These are phyloP conservation scores for Paxillus ammoniavirescens DNA, from an alignment of 768 basidiomycete genomes.

Conservation along the genomic window DNA sequence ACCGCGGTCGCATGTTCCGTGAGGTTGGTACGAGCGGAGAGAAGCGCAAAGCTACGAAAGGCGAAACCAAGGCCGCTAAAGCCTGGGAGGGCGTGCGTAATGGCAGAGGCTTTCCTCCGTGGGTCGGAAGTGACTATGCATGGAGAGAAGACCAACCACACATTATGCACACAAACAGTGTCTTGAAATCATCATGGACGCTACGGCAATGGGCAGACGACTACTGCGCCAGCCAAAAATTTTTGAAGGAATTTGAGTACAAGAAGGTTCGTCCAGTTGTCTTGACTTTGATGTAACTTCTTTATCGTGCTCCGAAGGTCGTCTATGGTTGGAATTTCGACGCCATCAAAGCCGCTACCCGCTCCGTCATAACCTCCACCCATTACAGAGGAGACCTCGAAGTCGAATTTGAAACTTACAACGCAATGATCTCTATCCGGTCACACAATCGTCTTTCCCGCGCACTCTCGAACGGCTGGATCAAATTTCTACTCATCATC, in stretches of 20 bases:
- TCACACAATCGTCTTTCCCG: conserved; percentile 67
- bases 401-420: conserved; percentile 49
- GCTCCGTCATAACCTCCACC: conserved; percentile 38
- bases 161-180: conserved; percentile 19
- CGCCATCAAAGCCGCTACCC: conserved; percentile 39
- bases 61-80: conserved; percentile 43
- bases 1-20: conserved; percentile 59
- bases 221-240: conserved; percentile 68
- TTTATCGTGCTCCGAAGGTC: conserved; percentile 38
- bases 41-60: conserved; percentile 39
- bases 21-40: conserved; percentile 46
- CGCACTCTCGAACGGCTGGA: conserved; percentile 66
- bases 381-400: conserved; percentile 35
- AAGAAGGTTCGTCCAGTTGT: conserved; percentile 46
- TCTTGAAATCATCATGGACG: conserved; percentile 55
- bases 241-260: conserved; percentile 78
- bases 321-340: conserved; percentile 60
- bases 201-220: conserved; percentile 81
- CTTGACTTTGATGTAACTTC: not conserved
- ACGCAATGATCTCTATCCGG: conserved; percentile 58
- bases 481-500: conserved; percentile 67
- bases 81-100: conserved; percentile 45
- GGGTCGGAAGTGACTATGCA: conserved; percentile 37
- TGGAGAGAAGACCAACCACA: conserved; percentile 32
- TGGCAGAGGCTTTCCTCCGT: conserved; percentile 52